Conservation (phyloP, 208 protist genomes). For the Leptomonas pyrrhocoris region DNA sequence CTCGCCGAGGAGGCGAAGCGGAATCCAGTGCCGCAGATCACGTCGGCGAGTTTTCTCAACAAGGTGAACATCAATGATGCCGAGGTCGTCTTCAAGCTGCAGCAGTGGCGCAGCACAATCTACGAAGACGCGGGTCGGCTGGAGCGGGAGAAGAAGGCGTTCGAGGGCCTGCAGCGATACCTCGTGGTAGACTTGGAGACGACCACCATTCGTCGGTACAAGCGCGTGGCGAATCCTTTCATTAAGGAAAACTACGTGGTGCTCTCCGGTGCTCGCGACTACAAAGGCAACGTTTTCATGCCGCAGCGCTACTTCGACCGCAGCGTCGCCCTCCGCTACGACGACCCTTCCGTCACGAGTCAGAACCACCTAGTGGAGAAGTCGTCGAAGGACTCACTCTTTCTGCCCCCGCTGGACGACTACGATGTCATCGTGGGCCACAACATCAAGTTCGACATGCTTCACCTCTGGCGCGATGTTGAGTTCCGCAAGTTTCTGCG, state of each 20-base stretch:
- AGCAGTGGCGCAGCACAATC: conserved; percentile 88
- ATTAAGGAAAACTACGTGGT: conserved; percentile 90
- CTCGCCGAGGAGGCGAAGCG: conserved; percentile 50
- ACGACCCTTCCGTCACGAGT: conserved; percentile 71
- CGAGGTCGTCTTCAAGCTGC: conserved; percentile 87
- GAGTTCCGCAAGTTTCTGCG: conserved; percentile 85
- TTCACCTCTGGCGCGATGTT: conserved; percentile 87
- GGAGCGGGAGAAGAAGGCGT: conserved; percentile 68
- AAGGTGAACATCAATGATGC: conserved; percentile 88
- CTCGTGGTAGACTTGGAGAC: conserved; percentile 91
- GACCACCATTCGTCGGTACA: conserved; percentile 87
- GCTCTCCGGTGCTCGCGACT: conserved; percentile 86
- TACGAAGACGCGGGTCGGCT: conserved; percentile 83
- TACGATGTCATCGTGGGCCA: conserved; percentile 93
- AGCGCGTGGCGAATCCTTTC: conserved; percentile 92
- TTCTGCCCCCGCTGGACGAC: conserved; percentile 86
- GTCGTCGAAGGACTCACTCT: conserved; percentile 82
- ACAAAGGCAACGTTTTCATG: conserved; percentile 90
- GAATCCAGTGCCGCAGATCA: conserved; percentile 73
- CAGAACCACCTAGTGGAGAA: conserved; percentile 71
- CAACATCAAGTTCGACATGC: conserved; percentile 94
- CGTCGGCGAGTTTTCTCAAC: conserved; percentile 81
- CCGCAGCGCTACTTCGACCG: conserved; percentile 82
- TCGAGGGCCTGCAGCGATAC: conserved; percentile 68
- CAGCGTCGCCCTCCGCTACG: conserved; percentile 78